Evolutionary conservation across 352 stramenopile species (phyloP), one percentile per base, ranked within the genome.

Genomic region (Aphanomyces euteiches): DNA sequence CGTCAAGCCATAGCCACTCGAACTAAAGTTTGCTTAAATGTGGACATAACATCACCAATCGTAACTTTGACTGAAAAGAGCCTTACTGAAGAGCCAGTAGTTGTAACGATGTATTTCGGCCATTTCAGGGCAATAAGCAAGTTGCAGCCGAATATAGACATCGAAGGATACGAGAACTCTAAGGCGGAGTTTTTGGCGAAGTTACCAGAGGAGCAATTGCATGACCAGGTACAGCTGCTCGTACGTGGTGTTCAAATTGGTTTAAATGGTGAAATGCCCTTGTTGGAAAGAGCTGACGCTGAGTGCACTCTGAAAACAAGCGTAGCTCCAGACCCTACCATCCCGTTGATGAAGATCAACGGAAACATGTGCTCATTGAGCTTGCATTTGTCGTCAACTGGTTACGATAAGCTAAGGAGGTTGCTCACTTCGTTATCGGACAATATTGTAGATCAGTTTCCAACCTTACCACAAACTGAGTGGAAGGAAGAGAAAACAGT

Each of bases 181-280:
- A 19, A 19, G 43, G 15, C 45, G 2, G 60, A 67, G 4, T 67
- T 67, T 57, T 7, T 57, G 19, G 60, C 60, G 3, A 37, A 37
- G 3, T 28, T 67, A 5, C 60, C 39, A 28, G 80, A 84, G 0
- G 72, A 82, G 28, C 78, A 75, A 72, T 68, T 95, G n/a, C 92
- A 93, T 63, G 87, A 95, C 54, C 74, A 88, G 0, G 79, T 93
- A 12, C 82, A 93, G 47, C 85, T 95, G 47, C 81, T 77, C 12
- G 79, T 95, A n/a, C 84, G 80, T 0, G 85, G 85, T 3, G 88
- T 92, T 60, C 82, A 95, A 76, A 84, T 92, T 10, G 83, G 89
- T 59, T 12, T 61, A 36, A 36, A 74, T 41, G 63, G 74, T 8
- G 45, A 72, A 57, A 56, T 85, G 81, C 80, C 75, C 77, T 37